phyloP scores from a whole-genome alignment of 768 basidiomycete genomes.

The Lactifluus subvellereus region DNA sequence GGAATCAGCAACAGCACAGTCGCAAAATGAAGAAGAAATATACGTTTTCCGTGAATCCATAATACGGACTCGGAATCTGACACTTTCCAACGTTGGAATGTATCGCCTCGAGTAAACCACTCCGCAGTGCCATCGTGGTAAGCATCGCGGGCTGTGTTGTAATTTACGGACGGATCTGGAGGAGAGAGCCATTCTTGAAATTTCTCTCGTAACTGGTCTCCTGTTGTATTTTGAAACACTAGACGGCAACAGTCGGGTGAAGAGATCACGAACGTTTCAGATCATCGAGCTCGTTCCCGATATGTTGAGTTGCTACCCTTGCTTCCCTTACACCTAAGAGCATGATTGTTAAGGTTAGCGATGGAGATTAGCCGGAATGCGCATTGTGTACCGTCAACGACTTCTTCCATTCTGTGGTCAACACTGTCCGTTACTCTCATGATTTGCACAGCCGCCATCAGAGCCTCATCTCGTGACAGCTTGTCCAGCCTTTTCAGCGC shows the following conservation, averaged over 20 bases:
- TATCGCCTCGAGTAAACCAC: neutral
- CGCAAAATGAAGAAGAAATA: neutral
- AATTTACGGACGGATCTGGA: neutral
- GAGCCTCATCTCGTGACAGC: neutral
- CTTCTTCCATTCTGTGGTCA: neutral
- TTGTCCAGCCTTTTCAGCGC: conserved; percentile 2
- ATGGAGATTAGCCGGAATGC: neutral
- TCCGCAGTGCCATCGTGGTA: neutral
- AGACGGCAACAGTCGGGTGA: too few relatives aligned
- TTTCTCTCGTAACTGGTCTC: too few relatives aligned
- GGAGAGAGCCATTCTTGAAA: neutral
- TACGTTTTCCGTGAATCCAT: too few relatives aligned
- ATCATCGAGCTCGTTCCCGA: neutral
- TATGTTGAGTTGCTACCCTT: neutral
- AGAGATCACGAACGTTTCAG: neutral
- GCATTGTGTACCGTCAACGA: neutral
- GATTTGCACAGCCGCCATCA: neutral
- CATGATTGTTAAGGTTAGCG: neutral
- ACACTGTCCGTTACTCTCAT: neutral
- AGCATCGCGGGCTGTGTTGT: neutral
- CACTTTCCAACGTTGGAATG: neutral
- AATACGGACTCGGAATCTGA: too few relatives aligned
- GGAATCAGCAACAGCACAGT: too few relatives aligned
- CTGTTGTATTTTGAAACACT: neutral
- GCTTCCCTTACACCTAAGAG: neutral